Evolutionary conservation across 257 asterid genomes (phyloP).

Genomic region (Prunella vulgaris): DNA sequence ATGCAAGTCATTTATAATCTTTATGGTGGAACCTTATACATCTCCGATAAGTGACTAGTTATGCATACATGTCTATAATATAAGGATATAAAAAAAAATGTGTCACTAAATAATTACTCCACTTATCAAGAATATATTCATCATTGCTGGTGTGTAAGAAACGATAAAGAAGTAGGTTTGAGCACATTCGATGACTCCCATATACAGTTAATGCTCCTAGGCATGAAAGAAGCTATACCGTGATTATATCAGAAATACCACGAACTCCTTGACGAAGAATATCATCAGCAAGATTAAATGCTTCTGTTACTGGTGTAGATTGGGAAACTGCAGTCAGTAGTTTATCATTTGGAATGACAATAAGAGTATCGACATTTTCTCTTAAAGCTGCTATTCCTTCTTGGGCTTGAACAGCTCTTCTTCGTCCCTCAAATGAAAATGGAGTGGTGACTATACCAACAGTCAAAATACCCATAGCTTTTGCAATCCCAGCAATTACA

Average conservation of each 20-base stretch:
- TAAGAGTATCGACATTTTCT: slow-evolving; percentile 91
- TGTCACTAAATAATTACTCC: background rate
- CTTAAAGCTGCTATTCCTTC: slow-evolving; percentile 95
- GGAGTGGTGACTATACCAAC: slow-evolving; percentile 97
- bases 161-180: background rate
- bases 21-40: background rate
- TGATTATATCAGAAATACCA: slow-evolving; percentile 93
- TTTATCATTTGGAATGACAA: slow-evolving; percentile 94
- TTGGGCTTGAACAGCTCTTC: slow-evolving; percentile 94
- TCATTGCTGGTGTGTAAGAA: background rate
- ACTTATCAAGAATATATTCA: background rate
- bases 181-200: background rate
- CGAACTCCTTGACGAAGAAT: slow-evolving; percentile 97
- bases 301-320: slow-evolving; percentile 96
- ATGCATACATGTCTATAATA: background rate
- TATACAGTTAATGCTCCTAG: background rate
- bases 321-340: slow-evolving; percentile 82
- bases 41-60: background rate
- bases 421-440: slow-evolving; percentile 92
- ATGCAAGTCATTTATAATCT: background rate
- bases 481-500: slow-evolving; percentile 82
- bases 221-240: slow-evolving; percentile 39
- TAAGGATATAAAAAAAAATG: slow-evolving; percentile 12
- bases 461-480: slow-evolving; percentile 88
- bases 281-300: slow-evolving; percentile 96